Base-by-base conservation (phyloP, 257 asterid genomes). In the Ophiorrhiza pumila region DNA sequence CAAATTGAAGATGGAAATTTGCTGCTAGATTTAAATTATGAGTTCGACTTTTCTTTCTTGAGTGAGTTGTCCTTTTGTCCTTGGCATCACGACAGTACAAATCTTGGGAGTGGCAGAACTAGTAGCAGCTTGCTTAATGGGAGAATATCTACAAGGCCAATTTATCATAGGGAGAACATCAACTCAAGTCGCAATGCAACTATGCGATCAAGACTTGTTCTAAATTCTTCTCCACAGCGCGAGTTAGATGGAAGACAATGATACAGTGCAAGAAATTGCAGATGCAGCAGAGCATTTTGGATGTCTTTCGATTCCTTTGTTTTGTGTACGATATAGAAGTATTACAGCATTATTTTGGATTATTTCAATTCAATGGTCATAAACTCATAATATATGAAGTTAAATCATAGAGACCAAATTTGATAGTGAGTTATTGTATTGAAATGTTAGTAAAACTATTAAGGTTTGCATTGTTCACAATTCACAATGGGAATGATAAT, bases 11-110 rank as follows among this genome's bases (percentile, higher is more conserved):
- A 71, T 57, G 53, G 23, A 27, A 42, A 50, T 49, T 45, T 65
- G 37, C 55, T 72, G 17, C 57, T 74, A 29, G 79, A 78, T 73
- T 58, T 71, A 18, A 72, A 77, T 61, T 37, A 55, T 47, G 87
- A 78, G 63, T 13, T 69, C 20, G 88, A 84, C 64, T 65, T 80
- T 35, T 37, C 89, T 56, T 78, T 73, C 56, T 69, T 76, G 49
- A 76, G 42, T 75, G 68, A 79, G 58, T 65, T 69, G 10, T 15
- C 77, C 7, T 37, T 80, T 47, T 71, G 75, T 73, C 80, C 72
- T 2, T 49, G 46, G 25, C 50, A 63, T 2, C 50, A 63, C 1
- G 72, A 34, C 5, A 52, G 31, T 55, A 57, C 72, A 32, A 83
- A 71, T 64, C 74, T 76, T 32, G 82, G 80, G 27, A 77, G 61